Percentiles rank a stretch among this genome's conserved stretches.
phyloP scores from a whole-genome alignment of 257 asterid species.

The Nicotiana benthamiana region DNA sequence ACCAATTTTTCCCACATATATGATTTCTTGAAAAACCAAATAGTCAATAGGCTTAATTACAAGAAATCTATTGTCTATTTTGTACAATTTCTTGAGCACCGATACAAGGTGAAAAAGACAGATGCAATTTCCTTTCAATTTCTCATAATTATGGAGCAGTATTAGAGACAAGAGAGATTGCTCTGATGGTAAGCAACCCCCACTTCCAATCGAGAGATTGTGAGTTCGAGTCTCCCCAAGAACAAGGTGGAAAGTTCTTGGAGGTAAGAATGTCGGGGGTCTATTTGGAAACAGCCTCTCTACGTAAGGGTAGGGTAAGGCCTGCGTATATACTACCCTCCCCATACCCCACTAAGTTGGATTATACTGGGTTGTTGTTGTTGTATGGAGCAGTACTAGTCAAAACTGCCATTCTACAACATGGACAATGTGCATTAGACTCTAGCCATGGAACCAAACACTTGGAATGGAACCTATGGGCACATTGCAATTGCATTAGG shows the following conservation, averaged over 20 bases:
- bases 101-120: not conserved
- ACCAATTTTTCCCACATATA: not conserved
- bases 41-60: not conserved
- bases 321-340: too few species aligned
- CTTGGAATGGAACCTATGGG: conserved; percentile 53
- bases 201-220: too few species aligned
- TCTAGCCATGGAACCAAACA: conserved; percentile 77
- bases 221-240: too few species aligned
- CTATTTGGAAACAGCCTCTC: too few species aligned
- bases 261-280: too few species aligned
- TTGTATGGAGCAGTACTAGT: not conserved
- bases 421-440: conserved; percentile 58
- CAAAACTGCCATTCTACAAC: conserved; percentile 34
- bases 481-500: conserved; percentile 59
- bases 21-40: not conserved
- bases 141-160: not conserved
- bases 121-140: not conserved
- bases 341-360: too few species aligned
- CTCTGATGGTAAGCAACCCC: too few species aligned
- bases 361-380: too few species aligned
- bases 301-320: too few species aligned
- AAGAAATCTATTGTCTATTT: not conserved
- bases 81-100: not conserved
- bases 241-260: too few species aligned
- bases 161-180: too few species aligned